Conservation (phyloP, 352 stramenopile genomes). For the Thalassiosira gravida region DNA sequence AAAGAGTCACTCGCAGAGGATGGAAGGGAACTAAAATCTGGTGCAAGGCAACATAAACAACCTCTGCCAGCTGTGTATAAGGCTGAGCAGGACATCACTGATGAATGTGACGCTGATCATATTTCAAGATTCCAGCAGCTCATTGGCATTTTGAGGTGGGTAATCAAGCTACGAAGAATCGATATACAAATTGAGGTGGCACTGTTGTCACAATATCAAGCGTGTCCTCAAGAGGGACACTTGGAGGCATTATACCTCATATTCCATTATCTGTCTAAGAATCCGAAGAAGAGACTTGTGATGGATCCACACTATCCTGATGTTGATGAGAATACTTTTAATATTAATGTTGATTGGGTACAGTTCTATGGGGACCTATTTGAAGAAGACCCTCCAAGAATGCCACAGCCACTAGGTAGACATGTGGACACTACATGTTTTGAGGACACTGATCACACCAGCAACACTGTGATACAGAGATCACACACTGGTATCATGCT, state of each 20-base stretch:
- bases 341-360: constrained; percentile 20
- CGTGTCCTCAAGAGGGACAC: constrained; percentile 5
- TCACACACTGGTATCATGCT: constrained; percentile 16
- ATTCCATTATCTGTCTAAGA: constrained; percentile 39
- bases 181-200: constrained; percentile 17
- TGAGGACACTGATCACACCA: constrained; percentile 12
- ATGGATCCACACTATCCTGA: neutral
- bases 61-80: constrained; percentile 10
- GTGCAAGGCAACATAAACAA: neutral
- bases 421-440: constrained; percentile 13
- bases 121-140: constrained; percentile 5
- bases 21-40: neutral
- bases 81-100: neutral
- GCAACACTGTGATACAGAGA: constrained; percentile 12
- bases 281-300: neutral
- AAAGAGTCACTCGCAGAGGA: neutral
- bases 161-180: constrained; percentile 1
- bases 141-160: constrained; percentile 24
- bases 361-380: constrained; percentile 34
- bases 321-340: neutral
- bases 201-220: constrained; percentile 15
- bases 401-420: constrained; percentile 27
- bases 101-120: constrained; percentile 3
- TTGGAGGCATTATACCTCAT: constrained; percentile 52
- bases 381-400: constrained; percentile 40